These are phyloP conservation scores for Penicillium herquei DNA, from an alignment of 495 filamentous ascomycete genomes.

Conservation along the genomic window DNA sequence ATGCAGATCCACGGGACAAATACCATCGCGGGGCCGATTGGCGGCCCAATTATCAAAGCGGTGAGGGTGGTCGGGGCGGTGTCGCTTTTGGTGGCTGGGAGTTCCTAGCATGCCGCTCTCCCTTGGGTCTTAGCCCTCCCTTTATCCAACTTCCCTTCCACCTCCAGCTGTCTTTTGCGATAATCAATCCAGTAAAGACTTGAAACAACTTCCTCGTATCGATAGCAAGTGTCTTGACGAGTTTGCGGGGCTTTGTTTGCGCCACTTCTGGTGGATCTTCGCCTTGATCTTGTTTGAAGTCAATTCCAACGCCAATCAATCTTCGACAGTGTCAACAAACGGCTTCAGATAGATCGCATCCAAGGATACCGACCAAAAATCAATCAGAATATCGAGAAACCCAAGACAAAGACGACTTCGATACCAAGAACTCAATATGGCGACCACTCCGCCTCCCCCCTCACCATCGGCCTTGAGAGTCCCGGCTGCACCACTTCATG, in stretches of 20 bases:
- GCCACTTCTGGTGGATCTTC: not conserved
- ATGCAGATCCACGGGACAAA: constrained; percentile 6
- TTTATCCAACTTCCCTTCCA: constrained; percentile 9
- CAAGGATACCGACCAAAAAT: not conserved
- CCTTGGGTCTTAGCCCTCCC: constrained; percentile 19
- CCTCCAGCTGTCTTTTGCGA: constrained; percentile 6
- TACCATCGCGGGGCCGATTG: constrained; percentile 13
- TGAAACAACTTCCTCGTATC: not conserved
- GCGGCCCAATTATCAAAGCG: constrained; percentile 10
- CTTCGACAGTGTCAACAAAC: not conserved
- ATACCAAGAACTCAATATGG: not conserved
- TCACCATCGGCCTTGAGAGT: constrained; percentile 51
- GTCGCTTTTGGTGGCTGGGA: constrained; percentile 6
- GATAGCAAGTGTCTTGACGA: not conserved
- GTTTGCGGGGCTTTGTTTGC: not conserved
- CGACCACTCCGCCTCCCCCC: constrained; percentile 62
- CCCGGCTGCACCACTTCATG: constrained; percentile 72
- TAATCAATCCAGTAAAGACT: not conserved
- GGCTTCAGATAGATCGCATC: not conserved
- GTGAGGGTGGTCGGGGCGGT: constrained; percentile 15
- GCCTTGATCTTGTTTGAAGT: constrained; percentile 18
- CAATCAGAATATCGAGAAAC: not conserved
- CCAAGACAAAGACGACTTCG: not conserved
- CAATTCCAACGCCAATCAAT: constrained; percentile 6
- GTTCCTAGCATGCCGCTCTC: constrained; percentile 24